These are phyloP conservation scores for Seiridium cupressi DNA, from an alignment of 2,329 filamentous ascomycete species.

Conservation along the genomic window DNA sequence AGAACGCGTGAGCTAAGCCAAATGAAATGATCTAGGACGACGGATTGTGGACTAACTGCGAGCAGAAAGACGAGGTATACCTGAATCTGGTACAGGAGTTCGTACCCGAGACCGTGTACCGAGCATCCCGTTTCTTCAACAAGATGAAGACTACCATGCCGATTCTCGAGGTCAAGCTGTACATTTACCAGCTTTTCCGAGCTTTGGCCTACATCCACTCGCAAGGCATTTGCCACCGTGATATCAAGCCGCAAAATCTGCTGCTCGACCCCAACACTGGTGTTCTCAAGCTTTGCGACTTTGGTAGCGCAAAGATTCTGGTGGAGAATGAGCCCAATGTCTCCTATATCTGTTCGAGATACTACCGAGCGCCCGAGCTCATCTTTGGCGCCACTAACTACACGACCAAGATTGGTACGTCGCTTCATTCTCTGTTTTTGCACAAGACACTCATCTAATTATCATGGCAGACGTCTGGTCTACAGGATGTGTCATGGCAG, in stretches of 20 bases:
- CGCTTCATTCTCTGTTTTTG: conserved; percentile 9
- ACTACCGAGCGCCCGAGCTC: conserved; percentile 95
- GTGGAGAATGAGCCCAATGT: conserved; percentile 99
- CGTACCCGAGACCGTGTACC: conserved; percentile 96
- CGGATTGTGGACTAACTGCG: conserved; percentile 12
- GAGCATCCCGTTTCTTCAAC: conserved; percentile 98
- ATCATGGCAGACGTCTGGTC: conserved; percentile 87
- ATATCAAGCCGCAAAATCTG: conserved; percentile 99
- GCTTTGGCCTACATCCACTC: conserved; percentile 98
- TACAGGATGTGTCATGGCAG: conserved; percentile 98
- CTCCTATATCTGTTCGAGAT: conserved; percentile 98
- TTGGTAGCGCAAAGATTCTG: conserved; percentile 97
- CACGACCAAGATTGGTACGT: conserved; percentile 97
- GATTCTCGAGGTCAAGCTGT: conserved; percentile 96
- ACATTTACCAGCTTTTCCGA: conserved; percentile 99
- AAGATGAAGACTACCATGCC: conserved; percentile 99
- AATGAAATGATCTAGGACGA: neutral
- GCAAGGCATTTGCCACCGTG: conserved; percentile 96
- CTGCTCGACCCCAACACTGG: conserved; percentile 88
- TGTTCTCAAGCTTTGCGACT: conserved; percentile 96
- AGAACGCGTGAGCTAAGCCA: conserved; percentile 72
- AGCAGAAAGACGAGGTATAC: conserved; percentile 95
- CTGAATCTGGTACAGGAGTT: conserved; percentile 98
- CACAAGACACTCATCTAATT: neutral
- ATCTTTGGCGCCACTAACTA: conserved; percentile 99